Percentiles rank a stretch among this genome's conserved stretches.
Conservation (phyloP, 1,284 basidiomycete species). For the Ceratobasidium sp. region DNA sequence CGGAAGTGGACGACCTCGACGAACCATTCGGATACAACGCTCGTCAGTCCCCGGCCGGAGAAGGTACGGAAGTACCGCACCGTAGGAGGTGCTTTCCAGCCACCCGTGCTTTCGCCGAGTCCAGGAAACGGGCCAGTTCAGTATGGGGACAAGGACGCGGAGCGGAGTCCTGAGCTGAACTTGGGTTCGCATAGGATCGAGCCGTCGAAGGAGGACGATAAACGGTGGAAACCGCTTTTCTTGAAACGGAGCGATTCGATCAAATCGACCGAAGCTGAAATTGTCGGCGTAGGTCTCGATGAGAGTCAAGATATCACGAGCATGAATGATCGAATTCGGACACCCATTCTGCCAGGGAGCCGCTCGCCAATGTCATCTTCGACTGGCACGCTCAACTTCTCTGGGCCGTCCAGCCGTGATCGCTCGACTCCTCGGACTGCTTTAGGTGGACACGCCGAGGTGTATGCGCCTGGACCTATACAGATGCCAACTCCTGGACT, state of each 20-base stretch:
- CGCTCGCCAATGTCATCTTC: too few relatives aligned
- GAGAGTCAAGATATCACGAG: constrained; percentile 28
- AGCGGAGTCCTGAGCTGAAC: constrained; percentile 26
- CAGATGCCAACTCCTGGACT: constrained; percentile 3
- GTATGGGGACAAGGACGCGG: constrained; percentile 32
- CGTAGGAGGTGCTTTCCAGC: constrained; percentile 1
- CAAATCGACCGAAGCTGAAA: constrained; percentile 7
- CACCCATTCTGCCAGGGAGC: neutral
- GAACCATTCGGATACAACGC: constrained; percentile 30
- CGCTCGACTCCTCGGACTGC: neutral
- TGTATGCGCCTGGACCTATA: neutral
- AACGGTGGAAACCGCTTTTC: constrained; percentile 24
- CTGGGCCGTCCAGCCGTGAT: too few relatives aligned
- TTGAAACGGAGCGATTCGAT: constrained; percentile 34
- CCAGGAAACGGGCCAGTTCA: neutral
- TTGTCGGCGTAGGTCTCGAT: neutral
- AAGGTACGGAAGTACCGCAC: neutral
- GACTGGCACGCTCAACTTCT: too few relatives aligned
- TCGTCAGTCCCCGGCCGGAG: constrained; percentile 18
- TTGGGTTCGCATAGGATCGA: constrained; percentile 18
- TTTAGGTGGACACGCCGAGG: neutral
- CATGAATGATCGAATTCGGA: too few relatives aligned
- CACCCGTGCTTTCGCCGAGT: constrained; percentile 1
- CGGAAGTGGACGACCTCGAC: constrained; percentile 34
- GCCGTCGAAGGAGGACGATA: constrained; percentile 17